Evolutionary conservation across 2,329 filamentous ascomycete genomes (phyloP).

Genomic region (Ambrosiella beaveri): DNA sequence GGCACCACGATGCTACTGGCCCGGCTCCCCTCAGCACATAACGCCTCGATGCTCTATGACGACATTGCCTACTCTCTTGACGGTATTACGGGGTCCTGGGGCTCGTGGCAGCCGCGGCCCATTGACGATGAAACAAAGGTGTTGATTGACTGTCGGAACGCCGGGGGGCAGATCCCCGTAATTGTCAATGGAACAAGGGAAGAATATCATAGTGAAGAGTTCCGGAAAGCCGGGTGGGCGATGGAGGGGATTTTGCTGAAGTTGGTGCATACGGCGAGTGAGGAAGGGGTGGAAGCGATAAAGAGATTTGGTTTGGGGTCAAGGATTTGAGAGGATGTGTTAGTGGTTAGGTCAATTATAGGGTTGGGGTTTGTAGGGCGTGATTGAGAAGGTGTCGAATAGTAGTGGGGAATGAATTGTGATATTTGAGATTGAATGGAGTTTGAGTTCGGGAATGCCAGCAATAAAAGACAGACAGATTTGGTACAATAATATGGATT

Average conservation of each 20-base stretch:
- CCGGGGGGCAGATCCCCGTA: slow-evolving; percentile 10
- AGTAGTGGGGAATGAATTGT: no score
- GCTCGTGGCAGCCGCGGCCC: slow-evolving; percentile 7
- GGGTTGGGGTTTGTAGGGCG: not conserved
- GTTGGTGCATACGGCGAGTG: slow-evolving; percentile 4
- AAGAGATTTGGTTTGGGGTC: not conserved
- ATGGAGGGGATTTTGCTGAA: slow-evolving; percentile 10
- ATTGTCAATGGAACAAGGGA: slow-evolving; percentile 9
- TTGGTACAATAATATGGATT: not conserved
- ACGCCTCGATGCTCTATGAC: slow-evolving; percentile 11
- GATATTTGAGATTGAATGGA: no score
- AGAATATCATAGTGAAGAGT: slow-evolving; percentile 8
- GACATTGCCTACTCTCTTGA: slow-evolving; percentile 13
- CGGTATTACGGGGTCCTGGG: slow-evolving; percentile 10
- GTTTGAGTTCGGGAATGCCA: not conserved
- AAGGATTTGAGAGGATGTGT: not conserved
- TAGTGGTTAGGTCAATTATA: not conserved
- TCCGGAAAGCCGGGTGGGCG: slow-evolving; percentile 1
- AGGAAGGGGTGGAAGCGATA: no score
- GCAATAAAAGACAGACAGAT: not conserved
- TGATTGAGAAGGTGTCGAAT: not conserved
- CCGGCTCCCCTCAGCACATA: slow-evolving; percentile 4
- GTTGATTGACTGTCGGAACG: slow-evolving; percentile 10
- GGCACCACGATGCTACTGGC: slow-evolving; percentile 11
- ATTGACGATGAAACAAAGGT: slow-evolving; percentile 2